Conservation (phyloP, 108 stramenopile species). For the Pseudonitzschia delicatissima region DNA sequence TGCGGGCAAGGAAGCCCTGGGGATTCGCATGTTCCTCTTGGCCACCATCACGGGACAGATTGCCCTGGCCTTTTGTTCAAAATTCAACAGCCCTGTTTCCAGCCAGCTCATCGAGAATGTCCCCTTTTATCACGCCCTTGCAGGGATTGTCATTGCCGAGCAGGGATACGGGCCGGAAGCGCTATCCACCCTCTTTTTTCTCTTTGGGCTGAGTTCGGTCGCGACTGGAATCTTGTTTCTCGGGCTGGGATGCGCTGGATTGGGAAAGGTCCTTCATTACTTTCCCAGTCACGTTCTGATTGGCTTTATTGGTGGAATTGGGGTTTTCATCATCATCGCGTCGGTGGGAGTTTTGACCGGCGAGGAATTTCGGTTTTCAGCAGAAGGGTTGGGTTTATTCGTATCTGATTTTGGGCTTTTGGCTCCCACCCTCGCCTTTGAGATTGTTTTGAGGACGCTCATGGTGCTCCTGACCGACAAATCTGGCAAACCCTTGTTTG, state of each 20-base stretch:
- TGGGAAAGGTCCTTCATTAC: conserved; percentile 76
- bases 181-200: conserved; percentile 69
- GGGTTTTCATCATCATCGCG: conserved; percentile 66
- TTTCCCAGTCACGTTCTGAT: conserved; percentile 85
- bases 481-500: conserved; percentile 40
- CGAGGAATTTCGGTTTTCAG: conserved; percentile 34
- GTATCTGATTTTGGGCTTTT: conserved; percentile 42
- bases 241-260: conserved; percentile 52
- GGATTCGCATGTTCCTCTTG: conserved; percentile 77
- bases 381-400: conserved; percentile 27
- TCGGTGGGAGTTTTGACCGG: conserved; percentile 70
- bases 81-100: conserved; percentile 66
- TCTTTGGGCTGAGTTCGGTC: conserved; percentile 66
- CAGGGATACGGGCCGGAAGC: conserved; percentile 71
- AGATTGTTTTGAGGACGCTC: conserved; percentile 55
- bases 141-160: conserved; percentile 53
- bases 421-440: conserved; percentile 52
- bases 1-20: conserved; percentile 64
- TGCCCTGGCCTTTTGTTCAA: conserved; percentile 51
- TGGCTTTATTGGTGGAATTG: conserved; percentile 88
- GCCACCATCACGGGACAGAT: conserved; percentile 59
- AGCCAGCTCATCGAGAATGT: conserved; percentile 88
- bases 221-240: conserved; percentile 76
- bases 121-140: conserved; percentile 69
- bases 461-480: conserved; percentile 33